Percentiles rank a stretch among this genome's conserved stretches.
Conservation (phyloP, 1,284 basidiomycete species). For the Microbotryomycetes sp. region DNA sequence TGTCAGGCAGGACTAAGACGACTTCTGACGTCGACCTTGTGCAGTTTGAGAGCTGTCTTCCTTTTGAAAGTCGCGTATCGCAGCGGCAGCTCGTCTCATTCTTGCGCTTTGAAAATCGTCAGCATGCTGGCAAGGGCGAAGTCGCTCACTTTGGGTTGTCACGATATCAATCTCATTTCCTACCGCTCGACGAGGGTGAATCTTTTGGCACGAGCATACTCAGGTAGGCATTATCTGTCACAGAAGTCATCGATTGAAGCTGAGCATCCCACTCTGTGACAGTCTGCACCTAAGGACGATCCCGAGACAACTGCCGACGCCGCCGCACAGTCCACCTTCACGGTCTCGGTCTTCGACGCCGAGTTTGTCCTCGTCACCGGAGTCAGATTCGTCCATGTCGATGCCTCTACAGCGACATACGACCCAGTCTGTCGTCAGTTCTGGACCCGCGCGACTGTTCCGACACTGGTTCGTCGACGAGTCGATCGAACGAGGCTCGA, state of each 20-base stretch:
- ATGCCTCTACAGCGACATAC: neutral
- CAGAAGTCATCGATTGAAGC: neutral
- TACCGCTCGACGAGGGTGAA: slow-evolving; percentile 22
- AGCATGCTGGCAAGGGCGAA: neutral
- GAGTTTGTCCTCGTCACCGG: neutral
- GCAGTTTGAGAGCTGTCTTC: slow-evolving; percentile 14
- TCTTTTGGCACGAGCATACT: slow-evolving; percentile 17
- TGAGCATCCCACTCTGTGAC: neutral
- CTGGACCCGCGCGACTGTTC: neutral
- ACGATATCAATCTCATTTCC: neutral
- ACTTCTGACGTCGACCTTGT: too few species aligned
- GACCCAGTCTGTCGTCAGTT: neutral
- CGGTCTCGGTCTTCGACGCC: neutral
- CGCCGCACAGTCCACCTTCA: neutral
- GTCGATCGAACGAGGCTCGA: neutral
- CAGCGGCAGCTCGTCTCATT: slow-evolving; percentile 6
- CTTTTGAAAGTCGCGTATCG: neutral
- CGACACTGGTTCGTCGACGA: neutral
- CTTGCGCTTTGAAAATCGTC: slow-evolving; percentile 5
- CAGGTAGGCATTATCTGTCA: neutral
- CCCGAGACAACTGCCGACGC: neutral
- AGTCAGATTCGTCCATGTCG: neutral
- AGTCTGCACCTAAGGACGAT: neutral
- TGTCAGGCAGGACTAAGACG: neutral
- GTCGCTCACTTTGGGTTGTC: slow-evolving; percentile 6